Conservation (phyloP, 768 basidiomycete species). For the Vararia minispora region DNA sequence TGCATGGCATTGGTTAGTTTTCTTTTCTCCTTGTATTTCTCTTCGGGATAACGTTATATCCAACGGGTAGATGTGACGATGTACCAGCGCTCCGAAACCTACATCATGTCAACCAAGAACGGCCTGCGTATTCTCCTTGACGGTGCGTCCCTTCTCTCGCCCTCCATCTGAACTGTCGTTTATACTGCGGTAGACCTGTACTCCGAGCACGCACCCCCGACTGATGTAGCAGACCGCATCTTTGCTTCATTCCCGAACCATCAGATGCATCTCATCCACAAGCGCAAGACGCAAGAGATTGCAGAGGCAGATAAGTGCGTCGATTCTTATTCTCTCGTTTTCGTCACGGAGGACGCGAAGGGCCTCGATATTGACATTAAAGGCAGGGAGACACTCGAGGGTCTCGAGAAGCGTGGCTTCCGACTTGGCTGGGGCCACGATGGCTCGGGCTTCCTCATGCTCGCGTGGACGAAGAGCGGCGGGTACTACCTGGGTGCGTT, state of each 20-base stretch:
- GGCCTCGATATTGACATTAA: background rate
- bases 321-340: background rate
- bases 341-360: background rate
- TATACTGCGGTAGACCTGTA: constrained; percentile 4
- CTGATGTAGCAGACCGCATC: background rate
- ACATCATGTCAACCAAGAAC: constrained; percentile 30
- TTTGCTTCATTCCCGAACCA: constrained; percentile 15
- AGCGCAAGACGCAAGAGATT: constrained; percentile 29
- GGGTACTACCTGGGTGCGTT: constrained; percentile 57
- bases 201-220: constrained; percentile 7
- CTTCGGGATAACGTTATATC: background rate
- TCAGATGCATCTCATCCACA: constrained; percentile 18
- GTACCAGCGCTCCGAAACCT: constrained; percentile 44
- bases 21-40: background rate
- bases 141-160: constrained; percentile 13
- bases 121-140: constrained; percentile 23
- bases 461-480: constrained; percentile 35
- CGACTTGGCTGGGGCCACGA: constrained; percentile 36
- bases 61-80: constrained; percentile 37
- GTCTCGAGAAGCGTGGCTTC: constrained; percentile 45
- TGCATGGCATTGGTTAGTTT: constrained; percentile 32
- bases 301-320: constrained; percentile 41
- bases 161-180: background rate
- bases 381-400: constrained; percentile 38
- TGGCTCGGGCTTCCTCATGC: constrained; percentile 35